Conservation (phyloP, 768 basidiomycete species). For the Tylopilus plumbeoviolaceoides region DNA sequence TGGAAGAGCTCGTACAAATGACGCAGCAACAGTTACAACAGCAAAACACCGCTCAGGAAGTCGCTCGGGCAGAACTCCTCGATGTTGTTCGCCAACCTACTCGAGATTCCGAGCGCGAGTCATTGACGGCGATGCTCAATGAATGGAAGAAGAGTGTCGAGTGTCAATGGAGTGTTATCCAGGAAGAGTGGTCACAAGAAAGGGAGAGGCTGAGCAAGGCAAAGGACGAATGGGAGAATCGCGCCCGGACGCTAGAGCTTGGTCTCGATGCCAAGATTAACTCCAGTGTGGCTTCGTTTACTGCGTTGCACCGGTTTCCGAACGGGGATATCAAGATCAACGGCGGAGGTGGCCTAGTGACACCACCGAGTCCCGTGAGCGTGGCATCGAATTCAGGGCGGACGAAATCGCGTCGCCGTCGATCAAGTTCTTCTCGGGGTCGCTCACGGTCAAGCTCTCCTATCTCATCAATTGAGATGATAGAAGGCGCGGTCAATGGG, state of each 20-base stretch:
- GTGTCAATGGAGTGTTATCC: conserved; percentile 70
- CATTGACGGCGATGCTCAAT: conserved; percentile 49
- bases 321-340: conserved; percentile 30
- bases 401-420: conserved; percentile 38
- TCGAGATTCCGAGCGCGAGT: conserved; percentile 41
- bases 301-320: conserved; percentile 32
- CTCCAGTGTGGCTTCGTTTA: conserved; percentile 29
- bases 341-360: conserved; percentile 53
- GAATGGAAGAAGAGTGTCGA: conserved; percentile 81
- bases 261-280: conserved; percentile 46
- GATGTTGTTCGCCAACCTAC: conserved; percentile 33
- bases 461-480: conserved; percentile 32
- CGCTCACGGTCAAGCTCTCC: conserved; percentile 35
- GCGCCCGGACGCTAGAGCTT: conserved; percentile 49
- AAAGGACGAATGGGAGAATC: conserved; percentile 77
- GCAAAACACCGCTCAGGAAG: conserved; percentile 35
- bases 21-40: conserved; percentile 39
- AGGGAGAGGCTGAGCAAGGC: conserved; percentile 69
- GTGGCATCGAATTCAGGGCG: conserved; percentile 57
- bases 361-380: conserved; percentile 74
- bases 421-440: conserved; percentile 39
- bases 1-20: conserved; percentile 66
- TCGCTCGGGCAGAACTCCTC: conserved; percentile 32
- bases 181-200: conserved; percentile 81
- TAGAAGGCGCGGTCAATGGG: conserved; percentile 25